Conservation (phyloP, 2,329 filamentous ascomycete species). For the Sporothrix inflata region DNA sequence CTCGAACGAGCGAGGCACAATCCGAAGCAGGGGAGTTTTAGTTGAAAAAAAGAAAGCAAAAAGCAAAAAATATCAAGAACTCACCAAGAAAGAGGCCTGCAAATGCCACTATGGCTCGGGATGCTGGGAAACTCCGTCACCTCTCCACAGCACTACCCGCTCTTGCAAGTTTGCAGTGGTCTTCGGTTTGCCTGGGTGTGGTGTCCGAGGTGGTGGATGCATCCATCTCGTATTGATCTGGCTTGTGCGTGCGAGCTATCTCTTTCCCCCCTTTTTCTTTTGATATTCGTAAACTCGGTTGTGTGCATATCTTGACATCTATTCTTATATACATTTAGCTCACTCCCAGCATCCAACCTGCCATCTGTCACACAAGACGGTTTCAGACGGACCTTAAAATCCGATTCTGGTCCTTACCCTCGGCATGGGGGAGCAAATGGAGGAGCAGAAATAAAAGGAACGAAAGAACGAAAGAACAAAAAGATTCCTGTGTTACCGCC, state of each 20-base stretch:
- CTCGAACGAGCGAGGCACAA: neutral
- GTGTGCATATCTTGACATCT: neutral
- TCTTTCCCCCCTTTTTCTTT: neutral
- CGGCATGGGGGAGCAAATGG: constrained; percentile 5
- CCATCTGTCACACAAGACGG: constrained; percentile 6
- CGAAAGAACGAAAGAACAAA: neutral
- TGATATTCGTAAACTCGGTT: neutral
- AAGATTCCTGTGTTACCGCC: neutral
- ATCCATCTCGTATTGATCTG: constrained; percentile 7
- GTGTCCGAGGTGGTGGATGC: constrained; percentile 2
- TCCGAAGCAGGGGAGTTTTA: neutral
- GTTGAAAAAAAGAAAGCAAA: neutral
- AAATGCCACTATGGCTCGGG: neutral
- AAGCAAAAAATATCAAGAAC: neutral
- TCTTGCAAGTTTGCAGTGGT: constrained; percentile 16
- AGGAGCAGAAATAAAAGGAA: neutral
- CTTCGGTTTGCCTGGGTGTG: neutral
- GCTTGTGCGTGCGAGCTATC: constrained; percentile 1
- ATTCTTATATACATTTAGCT: neutral
- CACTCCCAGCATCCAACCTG: neutral
- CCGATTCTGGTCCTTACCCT: neutral
- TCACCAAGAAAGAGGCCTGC: neutral
- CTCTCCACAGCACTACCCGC: constrained; percentile 17
- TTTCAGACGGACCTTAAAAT: constrained; percentile 16
- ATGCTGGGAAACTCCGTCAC: neutral